Base-by-base conservation (phyloP, 192 early-diverging fungal genomes). In the Rhizophagus prolifer region DNA sequence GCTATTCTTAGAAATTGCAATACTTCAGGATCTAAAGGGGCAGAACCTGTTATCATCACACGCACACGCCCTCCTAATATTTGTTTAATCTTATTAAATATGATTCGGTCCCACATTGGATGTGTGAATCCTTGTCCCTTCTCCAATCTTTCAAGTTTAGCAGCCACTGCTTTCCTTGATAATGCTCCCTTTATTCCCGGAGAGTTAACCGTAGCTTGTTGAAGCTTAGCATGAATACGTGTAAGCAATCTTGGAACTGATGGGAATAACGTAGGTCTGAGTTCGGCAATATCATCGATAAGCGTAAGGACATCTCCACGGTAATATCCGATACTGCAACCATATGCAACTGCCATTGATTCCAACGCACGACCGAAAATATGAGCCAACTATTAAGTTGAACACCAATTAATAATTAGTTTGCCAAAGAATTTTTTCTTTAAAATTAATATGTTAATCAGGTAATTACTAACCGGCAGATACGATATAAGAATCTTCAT, bases 171-270 rank as follows among this genome's bases (percentile, higher is more conserved):
- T 21, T 79, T 81, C 61, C 89, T 88, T 14, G 89, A 84, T 64
- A 92, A 64, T 5, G 73, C 77, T 46, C 88, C 88, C 4, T 79
- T 81, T 3, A 84, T 38, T 36, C 91, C 90, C 0, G 91, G 88
- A 0, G 91, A 91, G 46, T 90, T 82, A 60, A 94, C 75, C 23
- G 88, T 89, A 1, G 79, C 76, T 34, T 79, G 70, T 34, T 80
- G 79, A 64, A 89, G 38, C 66, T 85, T 87, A 68, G 79, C 92
- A 78, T 97, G 93, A 76, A 98, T 91, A 70, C 95, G 91, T 87
- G 95, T 97, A 79, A 96, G 85, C 58, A 98, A 83, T 25, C 96
- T 91, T 9, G 97, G 96, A n/a, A 98, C 97, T 26, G 92, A 88
- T 67, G 83, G 85, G 79, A 98, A 96, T 62, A 95, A 44, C 28